Percentiles rank a stretch among this genome's conserved stretches.
These are phyloP conservation scores for Solanum paucissectum DNA, from an alignment of 257 asterid genomes.

Conservation along the genomic window DNA sequence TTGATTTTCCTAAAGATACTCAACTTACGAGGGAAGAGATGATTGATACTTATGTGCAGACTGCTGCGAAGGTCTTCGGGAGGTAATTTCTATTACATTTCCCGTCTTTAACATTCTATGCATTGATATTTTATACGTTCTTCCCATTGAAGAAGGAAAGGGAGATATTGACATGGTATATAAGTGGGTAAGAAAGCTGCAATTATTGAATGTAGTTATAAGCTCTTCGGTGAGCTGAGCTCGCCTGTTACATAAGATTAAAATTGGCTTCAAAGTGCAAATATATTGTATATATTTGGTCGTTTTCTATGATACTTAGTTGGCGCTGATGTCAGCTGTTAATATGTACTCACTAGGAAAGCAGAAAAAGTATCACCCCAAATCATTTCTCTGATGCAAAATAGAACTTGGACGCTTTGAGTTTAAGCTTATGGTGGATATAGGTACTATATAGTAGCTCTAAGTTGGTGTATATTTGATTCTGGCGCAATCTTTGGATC, in stretches of 20 bases:
- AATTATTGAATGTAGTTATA: neutral
- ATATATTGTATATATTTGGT: neutral
- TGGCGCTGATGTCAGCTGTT: neutral
- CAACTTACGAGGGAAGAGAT: constrained; percentile 44
- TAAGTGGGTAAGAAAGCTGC: neutral
- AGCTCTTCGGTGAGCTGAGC: neutral
- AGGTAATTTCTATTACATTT: constrained; percentile 30
- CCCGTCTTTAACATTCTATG: neutral
- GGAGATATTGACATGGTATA: neutral
- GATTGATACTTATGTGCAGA: constrained; percentile 59
- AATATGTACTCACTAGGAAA: neutral
- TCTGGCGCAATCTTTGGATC: neutral
- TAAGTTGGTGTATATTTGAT: neutral
- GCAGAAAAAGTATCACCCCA: neutral
- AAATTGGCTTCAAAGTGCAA: neutral
- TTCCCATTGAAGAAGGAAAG: neutral
- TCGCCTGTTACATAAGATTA: neutral
- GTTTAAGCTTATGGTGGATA: neutral
- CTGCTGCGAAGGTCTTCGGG: constrained; percentile 82
- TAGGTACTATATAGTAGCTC: neutral
- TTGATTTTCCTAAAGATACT: constrained; percentile 62
- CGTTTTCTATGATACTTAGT: neutral
- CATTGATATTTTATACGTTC: neutral
- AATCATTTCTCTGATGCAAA: neutral
- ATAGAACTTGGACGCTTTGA: neutral